Evolutionary conservation across 1,284 basidiomycete genomes (phyloP), one percentile per base, ranked within the genome.

Genomic region (Tilletia horrida): DNA sequence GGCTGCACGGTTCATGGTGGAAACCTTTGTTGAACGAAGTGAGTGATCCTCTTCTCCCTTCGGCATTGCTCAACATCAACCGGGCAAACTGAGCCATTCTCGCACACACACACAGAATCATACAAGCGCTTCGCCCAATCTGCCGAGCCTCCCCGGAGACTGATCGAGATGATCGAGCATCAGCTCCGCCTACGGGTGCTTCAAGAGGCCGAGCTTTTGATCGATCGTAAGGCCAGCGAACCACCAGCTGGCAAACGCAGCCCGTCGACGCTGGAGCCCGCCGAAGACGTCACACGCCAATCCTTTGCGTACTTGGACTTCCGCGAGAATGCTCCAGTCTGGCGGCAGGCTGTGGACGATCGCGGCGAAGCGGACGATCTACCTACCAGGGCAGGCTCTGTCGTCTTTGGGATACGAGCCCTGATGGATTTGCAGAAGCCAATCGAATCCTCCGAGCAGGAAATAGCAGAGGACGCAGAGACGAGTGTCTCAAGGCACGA

Each of bases 181-280:
- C 70, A 69, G 62, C 55, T 71, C 16, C 65, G 66, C 50, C 47
- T 65, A 48, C 67, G 70, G 4, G 65, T 71, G 3, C 55, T 65
- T 4, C 70, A 71, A 47, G 70, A 71, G 47, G 66, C 65, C 16
- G 65, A 68, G 55, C 57, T 69, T 16, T 61, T 71, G 16, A n/a
- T 27, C 21, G 63, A 35, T 2, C 66, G 67, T 16, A 25, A 29
- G 52, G 7, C 16, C 16, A 23, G 7, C 45, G 16, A 18, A 48
- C 18, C 18, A 6, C 21, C 4, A 23, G 18, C 16, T 4, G 45
- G 16, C 6, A 6, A 18, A 18, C 6, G 7, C 7, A 18, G 16
- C 6, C 18, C 45, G 16, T 3, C 16, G 21, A 23, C 18, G 3
- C 18, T 23, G 45, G 45, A 48, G 18, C 18, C 18, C 3, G 45